Base-by-base conservation (phyloP, 495 filamentous ascomycete species). In the Pyrenula massariospora region DNA sequence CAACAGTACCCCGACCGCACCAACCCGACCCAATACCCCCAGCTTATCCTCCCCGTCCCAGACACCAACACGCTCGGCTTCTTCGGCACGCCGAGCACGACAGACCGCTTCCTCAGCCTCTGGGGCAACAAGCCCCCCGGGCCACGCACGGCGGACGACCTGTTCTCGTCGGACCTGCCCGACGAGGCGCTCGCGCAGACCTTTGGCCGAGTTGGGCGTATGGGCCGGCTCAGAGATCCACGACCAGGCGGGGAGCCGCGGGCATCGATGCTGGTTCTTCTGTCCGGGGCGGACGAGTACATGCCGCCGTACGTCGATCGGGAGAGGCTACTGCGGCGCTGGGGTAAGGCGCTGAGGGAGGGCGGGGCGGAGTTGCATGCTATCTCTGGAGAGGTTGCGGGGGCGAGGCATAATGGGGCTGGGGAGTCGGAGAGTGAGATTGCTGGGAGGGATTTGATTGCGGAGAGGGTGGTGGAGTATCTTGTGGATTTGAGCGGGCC, bases 161-260 rank as follows among this genome's bases (percentile, higher is more conserved):
- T 87, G 59, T 98, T 96, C 71, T 88, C 85, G 57, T 86, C 86
- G 5, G 88, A 92, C 66, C 70, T 95, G 50, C 65, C 67, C 0
- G 84, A 88, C 52, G 68, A 79, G 52, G 67, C 76, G 54, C 67
- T 91, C 49, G 54, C 58, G 50, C 62, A 70, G 49, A 87, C 78
- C 23, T 96, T 93, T 78, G 88, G 88, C 1, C 65, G 53, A 55
- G 69, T 87, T 48, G 74, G 74, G 23, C 58, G 76, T 54, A 61
- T 73, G 31, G 80, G 75, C 24, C 76, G 83, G 11, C 54, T 91
- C 47, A 70, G n/a, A n/a, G n/a, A n/a, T n/a, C n/a, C n/a, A n/a
- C n/a, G 82, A 59, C 77, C 86, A 23, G 19, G 42, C 42, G 11
- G 11, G 11, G 8, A 5, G 50, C 51, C 2, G 21, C 50, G 36